Conservation (phyloP, 352 stramenopile species). For the Phytophthora pluvialis region DNA sequence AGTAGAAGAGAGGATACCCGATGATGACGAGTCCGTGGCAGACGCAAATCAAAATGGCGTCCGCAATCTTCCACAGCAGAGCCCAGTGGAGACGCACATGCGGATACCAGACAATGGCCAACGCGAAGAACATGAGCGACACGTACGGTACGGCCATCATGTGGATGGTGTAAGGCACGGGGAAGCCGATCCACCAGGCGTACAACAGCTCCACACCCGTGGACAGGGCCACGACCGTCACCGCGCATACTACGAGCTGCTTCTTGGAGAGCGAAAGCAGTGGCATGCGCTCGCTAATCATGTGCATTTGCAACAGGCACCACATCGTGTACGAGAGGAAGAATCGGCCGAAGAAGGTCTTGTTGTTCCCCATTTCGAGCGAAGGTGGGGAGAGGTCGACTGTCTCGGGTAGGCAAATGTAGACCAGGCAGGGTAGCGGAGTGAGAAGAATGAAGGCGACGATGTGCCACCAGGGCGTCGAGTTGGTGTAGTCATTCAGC, state of each 20-base stretch:
- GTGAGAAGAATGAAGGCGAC: conserved; percentile 6
- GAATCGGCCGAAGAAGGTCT: conserved; percentile 29
- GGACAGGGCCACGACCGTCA: conserved; percentile 4
- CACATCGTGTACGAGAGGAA: conserved; percentile 31
- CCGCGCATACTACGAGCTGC: conserved; percentile 13
- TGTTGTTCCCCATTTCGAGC: conserved; percentile 18
- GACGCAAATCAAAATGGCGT: conserved; percentile 21
- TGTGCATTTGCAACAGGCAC: conserved; percentile 23
- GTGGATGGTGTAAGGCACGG: conserved; percentile 23
- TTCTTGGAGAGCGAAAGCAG: conserved; percentile 15
- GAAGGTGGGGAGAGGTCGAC: conserved; percentile 9
- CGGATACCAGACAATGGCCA: conserved; percentile 23
- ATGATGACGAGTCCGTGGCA: conserved; percentile 19
- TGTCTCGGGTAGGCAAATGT: conserved; percentile 22
- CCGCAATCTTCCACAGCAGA: conserved; percentile 9
- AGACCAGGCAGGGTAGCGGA: conserved; percentile 9
- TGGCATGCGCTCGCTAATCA: conserved; percentile 21
- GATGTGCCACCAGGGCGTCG: conserved; percentile 11
- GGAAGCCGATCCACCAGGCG: conserved; percentile 23
- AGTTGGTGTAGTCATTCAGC: conserved; percentile 7
- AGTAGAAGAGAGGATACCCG: conserved; percentile 35
- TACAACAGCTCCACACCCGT: conserved; percentile 17
- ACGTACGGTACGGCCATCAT: conserved; percentile 29
- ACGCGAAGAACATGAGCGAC: conserved; percentile 18
- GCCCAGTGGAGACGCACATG: conserved; percentile 2